Base-by-base conservation (phyloP, 2,329 filamentous ascomycete genomes). In the Pseudonectria foliicola region DNA sequence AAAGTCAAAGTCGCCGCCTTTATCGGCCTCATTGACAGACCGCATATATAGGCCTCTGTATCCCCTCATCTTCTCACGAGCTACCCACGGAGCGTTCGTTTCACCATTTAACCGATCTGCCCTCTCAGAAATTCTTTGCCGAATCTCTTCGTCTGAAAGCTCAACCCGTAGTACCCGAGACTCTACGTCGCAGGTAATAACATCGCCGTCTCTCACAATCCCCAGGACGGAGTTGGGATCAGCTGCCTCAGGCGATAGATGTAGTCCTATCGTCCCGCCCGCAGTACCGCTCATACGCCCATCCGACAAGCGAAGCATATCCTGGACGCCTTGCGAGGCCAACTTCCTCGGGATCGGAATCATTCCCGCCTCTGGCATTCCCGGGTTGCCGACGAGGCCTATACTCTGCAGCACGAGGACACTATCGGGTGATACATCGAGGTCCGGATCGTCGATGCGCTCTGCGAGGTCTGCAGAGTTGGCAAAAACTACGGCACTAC, bases 341-440 rank as follows among this genome's bases (percentile, higher is more conserved):
- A 82, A 78, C 33, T 89, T 87, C 53, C 89, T 84, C 12, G 94
- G 78, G 15, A 75, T 74, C 0, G 71, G 71, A 1, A 75, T 63
- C 16, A 75, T 55, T 0, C 71, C 71, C 37, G 92, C 87, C 60
- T 95, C 89, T 2, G 88, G 89, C 89, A 95, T 95, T 10, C 89
- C 89, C 0, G 89, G 89, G 2, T 86, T 87, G 13, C 88, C 88
- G 34, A 92, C 85, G 0, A 88, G 89, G 0, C 89, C 89, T 52
- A 95, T 90, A 42, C 88, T 89, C 44, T 88, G 80, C 16, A 95
- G 79, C 4, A 95, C 79, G 1, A 95, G 68, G 7, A 95, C 87
- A 29, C 64, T 68, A 27, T 71, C 58, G 0, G 57, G 44, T 0
- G 55, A 55, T 1, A 93, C 77, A 21, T 85, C 81, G 37, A 94